Evolutionary conservation across 2,329 filamentous ascomycete genomes (phyloP).

Genomic region (Colletotrichum shisoi): DNA sequence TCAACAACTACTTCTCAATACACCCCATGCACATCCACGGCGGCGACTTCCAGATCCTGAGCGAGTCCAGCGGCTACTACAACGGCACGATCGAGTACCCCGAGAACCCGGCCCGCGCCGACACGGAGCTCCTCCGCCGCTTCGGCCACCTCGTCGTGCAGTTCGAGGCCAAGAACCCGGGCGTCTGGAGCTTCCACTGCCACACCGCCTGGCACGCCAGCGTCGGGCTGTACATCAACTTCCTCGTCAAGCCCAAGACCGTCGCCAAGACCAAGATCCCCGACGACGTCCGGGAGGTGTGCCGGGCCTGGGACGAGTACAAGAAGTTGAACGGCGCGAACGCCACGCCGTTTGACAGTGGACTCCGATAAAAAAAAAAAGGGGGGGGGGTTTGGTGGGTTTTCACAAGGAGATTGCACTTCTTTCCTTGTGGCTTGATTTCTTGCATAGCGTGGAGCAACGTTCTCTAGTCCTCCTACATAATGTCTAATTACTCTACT

Average conservation of each 20-base stretch:
- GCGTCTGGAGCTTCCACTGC: constrained; percentile 54
- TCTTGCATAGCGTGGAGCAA: neutral
- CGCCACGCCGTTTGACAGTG: constrained; percentile 31
- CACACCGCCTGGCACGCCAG: constrained; percentile 62
- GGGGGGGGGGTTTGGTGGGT: no score
- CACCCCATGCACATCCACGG: constrained; percentile 73
- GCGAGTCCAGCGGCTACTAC: constrained; percentile 48
- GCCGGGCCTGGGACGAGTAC: constrained; percentile 25
- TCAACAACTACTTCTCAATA: constrained; percentile 66
- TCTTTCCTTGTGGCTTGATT: no score
- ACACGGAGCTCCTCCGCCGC: constrained; percentile 30
- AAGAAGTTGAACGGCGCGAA: constrained; percentile 11
- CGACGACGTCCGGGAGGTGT: constrained; percentile 12
- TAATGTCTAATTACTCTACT: neutral
- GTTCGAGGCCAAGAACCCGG: constrained; percentile 55
- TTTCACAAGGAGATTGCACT: neutral
- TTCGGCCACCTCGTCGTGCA: constrained; percentile 55
- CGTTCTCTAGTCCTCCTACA: neutral
- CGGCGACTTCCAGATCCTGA: constrained; percentile 63
- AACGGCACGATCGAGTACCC: constrained; percentile 30
- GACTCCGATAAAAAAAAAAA: constrained; percentile 7
- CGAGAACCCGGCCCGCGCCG: constrained; percentile 27
- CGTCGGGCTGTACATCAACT: constrained; percentile 32
- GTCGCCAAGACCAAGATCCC: constrained; percentile 20
- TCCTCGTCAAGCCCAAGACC: constrained; percentile 23